Evolutionary conservation across 208 protist species (phyloP), one percentile per base, ranked within the genome.

Genomic region (Leptomonas seymouri): DNA sequence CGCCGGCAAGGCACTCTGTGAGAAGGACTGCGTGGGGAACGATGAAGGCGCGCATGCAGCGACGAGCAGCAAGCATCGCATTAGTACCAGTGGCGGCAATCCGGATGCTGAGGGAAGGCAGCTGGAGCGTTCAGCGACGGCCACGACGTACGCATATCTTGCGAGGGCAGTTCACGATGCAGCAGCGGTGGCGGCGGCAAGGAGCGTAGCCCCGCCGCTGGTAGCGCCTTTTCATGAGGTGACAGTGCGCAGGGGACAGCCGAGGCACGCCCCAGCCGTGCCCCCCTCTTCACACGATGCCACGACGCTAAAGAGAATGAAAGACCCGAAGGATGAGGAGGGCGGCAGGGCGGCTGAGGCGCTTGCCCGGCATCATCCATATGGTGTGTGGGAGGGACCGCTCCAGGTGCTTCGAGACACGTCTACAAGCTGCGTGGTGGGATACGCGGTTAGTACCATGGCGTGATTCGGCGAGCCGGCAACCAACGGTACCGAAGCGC

Each of bases 351-450:
- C 41, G 16, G 36, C 53, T 7, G 23, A 44, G 59, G 34, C 51
- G 23, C 31, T 51, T 14, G 46, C 67, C 25, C 20, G 39, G 61
- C 20, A 6, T n/a, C 30, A 78, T 28, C 49, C 67, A 50, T 53
- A 77, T 34, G 53, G 65, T 27, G 56, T 76, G 64, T 79, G 75
- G 70, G 45, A 30, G 3, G 57, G 49, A n/a, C 68, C 70, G 39
- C 71, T 89, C 51, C 28, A 67, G 11, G 63, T 80, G 55, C 20
- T 79, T 67, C 80, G 84, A 9, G 77, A 89, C 28, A 56, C 66
- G 30, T 30, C 42, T 11, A 86, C 69, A 12, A 60, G 62, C 30
- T 65, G 65, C 27, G 66, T 89, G 23, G 46, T 71, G n/a, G 84
- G 80, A 25, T 89, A 89, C 71, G 63, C 68, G 6, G 68, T 54